phyloP scores from a whole-genome alignment of 1,284 basidiomycete genomes.

The Pseudozyma flocculosa region DNA sequence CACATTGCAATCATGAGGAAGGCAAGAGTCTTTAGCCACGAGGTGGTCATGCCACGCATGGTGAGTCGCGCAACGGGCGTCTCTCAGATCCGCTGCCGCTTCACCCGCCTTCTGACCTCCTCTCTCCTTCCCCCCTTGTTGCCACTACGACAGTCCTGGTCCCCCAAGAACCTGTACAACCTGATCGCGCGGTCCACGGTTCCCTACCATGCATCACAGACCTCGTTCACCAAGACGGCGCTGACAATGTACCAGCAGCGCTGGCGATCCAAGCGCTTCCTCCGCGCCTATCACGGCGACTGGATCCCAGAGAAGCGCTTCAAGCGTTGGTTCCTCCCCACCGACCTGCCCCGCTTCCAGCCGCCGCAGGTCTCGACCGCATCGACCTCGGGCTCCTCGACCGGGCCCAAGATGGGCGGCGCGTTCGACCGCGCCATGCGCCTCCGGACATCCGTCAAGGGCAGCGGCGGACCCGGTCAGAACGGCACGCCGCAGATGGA shows the following conservation, averaged over 20 bases:
- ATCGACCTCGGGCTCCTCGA: slow-evolving; percentile 8
- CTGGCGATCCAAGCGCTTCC: slow-evolving; percentile 84
- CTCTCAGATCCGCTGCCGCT: no score
- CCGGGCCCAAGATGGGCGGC: slow-evolving; percentile 20
- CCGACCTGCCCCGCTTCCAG: slow-evolving; percentile 76
- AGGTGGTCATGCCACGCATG: slow-evolving; percentile 52
- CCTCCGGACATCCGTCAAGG: not conserved
- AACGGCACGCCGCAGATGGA: slow-evolving; percentile 29
- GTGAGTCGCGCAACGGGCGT: slow-evolving; percentile 22
- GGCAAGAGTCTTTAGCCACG: slow-evolving; percentile 48
- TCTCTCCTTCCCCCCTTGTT: no score
- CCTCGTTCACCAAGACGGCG: slow-evolving; percentile 66
- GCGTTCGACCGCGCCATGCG: slow-evolving; percentile 23
- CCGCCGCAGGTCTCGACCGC: slow-evolving; percentile 53
- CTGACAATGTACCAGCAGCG: slow-evolving; percentile 86
- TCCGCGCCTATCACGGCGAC: slow-evolving; percentile 94
- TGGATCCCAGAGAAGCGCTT: slow-evolving; percentile 88
- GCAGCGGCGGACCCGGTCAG: slow-evolving; percentile 2
- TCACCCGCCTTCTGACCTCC: no score
- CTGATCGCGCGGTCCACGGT: slow-evolving; percentile 63
- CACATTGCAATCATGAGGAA: slow-evolving; percentile 51
- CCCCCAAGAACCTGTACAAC: slow-evolving; percentile 74
- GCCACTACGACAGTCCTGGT: slow-evolving; percentile 69
- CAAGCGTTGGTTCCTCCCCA: slow-evolving; percentile 92
- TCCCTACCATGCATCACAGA: slow-evolving; percentile 58